Conservation (phyloP, 1,284 basidiomycete species). For the Trichosporon ovoides region DNA sequence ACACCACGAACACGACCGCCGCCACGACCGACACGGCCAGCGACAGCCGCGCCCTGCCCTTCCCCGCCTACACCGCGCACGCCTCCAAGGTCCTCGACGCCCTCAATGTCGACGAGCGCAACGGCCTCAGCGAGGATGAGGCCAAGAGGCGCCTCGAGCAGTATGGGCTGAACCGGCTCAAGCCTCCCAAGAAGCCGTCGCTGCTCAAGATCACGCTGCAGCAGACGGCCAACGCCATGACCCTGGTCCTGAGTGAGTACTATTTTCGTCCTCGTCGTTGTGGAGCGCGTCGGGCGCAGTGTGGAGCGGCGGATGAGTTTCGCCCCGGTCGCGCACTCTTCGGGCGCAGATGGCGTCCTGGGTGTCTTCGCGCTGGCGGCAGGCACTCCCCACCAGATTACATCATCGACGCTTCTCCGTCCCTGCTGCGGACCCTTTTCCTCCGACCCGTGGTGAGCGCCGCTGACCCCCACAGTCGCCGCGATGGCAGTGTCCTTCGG, state of each 20-base stretch:
- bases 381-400: no score
- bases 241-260: constrained; percentile 44
- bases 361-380: no score
- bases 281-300: no score
- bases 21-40: not conserved
- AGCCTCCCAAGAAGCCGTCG: constrained; percentile 44
- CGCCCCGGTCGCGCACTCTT: no score
- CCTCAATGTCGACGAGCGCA: constrained; percentile 33
- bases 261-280: not conserved
- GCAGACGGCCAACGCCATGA: constrained; percentile 49
- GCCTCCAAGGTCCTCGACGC: constrained; percentile 40
- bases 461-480: constrained; percentile 47
- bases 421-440: not conserved
- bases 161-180: constrained; percentile 49
- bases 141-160: constrained; percentile 30
- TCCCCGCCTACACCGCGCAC: constrained; percentile 38
- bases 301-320: no score
- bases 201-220: constrained; percentile 33
- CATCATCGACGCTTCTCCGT: no score
- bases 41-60: constrained; percentile 20
- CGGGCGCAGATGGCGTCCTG: no score
- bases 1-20: not conserved
- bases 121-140: constrained; percentile 37
- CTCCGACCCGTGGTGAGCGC: not conserved
- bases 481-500: constrained; percentile 62